phyloP scores from a whole-genome alignment of 306 rosid species.

The Styphnolobium japonicum region DNA sequence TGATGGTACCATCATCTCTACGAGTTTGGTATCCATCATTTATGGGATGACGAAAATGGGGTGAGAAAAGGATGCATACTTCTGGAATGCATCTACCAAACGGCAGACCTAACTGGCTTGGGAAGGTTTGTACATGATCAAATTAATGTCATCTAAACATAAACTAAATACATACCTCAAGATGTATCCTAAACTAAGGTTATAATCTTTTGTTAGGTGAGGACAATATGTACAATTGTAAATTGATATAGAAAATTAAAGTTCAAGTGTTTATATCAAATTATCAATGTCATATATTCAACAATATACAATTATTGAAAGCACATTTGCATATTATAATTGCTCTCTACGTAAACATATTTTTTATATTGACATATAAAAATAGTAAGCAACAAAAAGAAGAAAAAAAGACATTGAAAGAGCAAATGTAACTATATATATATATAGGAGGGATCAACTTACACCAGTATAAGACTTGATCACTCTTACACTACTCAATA shows the following conservation, averaged over 20 bases:
- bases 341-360: not conserved
- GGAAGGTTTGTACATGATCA: slow-evolving; percentile 28
- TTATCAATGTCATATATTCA: not conserved
- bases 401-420: not conserved
- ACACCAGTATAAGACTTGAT: too few species aligned
- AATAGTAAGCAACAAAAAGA: not conserved
- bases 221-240: not conserved
- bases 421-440: not conserved
- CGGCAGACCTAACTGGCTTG: slow-evolving; percentile 47
- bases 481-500: too few species aligned
- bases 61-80: slow-evolving; percentile 40
- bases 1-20: slow-evolving; percentile 35
- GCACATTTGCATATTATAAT: not conserved
- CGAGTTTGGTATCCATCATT: slow-evolving; percentile 54
- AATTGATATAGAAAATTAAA: not conserved
- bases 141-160: slow-evolving; percentile 9
- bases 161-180: not conserved
- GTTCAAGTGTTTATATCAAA: not conserved
- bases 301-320: not conserved
- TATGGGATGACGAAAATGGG: slow-evolving; percentile 39
- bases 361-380: not conserved
- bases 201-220: not conserved
- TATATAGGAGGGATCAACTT: too few species aligned
- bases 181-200: not conserved
- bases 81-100: slow-evolving; percentile 44